A percentile compares a stretch with the other conserved stretches of the same genome.
These are phyloP conservation scores for Calycina herbarum DNA, from an alignment of 2,329 filamentous ascomycete genomes.

Conservation along the genomic window DNA sequence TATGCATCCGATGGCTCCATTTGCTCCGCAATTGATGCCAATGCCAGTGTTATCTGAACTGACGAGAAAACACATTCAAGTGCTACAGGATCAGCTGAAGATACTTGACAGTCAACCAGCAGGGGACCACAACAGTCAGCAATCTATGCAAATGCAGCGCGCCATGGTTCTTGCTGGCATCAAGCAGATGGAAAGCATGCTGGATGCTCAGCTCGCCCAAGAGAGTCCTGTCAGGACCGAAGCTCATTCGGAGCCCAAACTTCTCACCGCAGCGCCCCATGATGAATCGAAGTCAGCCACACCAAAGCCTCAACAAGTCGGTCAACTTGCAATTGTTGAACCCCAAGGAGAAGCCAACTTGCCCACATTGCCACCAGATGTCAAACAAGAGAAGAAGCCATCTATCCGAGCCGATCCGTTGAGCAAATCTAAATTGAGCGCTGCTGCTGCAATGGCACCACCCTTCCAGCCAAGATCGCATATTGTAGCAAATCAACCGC, in stretches of 20 bases:
- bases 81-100: slow-evolving; percentile 53
- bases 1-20: slow-evolving; percentile 15
- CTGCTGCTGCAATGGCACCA: slow-evolving; percentile 37
- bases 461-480: slow-evolving; percentile 38
- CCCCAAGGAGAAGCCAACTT: background rate
- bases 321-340: too few species aligned
- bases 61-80: slow-evolving; percentile 31
- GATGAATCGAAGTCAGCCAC: background rate
- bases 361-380: background rate
- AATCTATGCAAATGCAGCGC: slow-evolving; percentile 47
- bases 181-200: slow-evolving; percentile 27
- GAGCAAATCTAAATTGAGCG: slow-evolving; percentile 33
- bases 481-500: slow-evolving; percentile 10
- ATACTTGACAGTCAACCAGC: slow-evolving; percentile 58
- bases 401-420: slow-evolving; percentile 6
- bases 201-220: slow-evolving; percentile 26
- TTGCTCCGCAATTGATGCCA: slow-evolving; percentile 16
- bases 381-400: slow-evolving; percentile 4
- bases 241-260: background rate
- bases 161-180: slow-evolving; percentile 42
- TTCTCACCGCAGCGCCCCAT: background rate
- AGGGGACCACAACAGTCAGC: slow-evolving; percentile 61
- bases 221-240: slow-evolving; percentile 14
- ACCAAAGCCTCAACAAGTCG: background rate
- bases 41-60: slow-evolving; percentile 21